Percentiles rank a stretch among this genome's conserved stretches.
Conservation (phyloP, 2,329 filamentous ascomycete species). For the Onygenales sp. region DNA sequence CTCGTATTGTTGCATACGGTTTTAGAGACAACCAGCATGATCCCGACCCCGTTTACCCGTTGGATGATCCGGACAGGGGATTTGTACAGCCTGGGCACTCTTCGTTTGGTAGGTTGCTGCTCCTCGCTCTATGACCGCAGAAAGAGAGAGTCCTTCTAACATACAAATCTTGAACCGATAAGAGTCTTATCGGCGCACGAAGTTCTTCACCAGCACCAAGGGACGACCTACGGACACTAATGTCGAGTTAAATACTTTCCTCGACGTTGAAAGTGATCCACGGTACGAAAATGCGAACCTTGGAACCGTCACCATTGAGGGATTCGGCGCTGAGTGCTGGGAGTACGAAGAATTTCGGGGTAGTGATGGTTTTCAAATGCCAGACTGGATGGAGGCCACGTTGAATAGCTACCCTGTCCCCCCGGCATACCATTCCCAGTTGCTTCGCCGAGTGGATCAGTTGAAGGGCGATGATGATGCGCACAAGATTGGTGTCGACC, state of each 20-base stretch:
- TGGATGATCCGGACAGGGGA: not conserved
- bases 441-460: too few species aligned
- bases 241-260: not conserved
- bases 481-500: too few species aligned
- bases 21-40: too few species aligned
- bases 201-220: not conserved
- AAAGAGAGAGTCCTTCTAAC: not conserved
- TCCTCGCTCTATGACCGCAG: not conserved
- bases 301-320: not conserved
- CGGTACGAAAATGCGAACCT: not conserved
- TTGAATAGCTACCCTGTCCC: too few species aligned
- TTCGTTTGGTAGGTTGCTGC: not conserved
- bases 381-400: too few species aligned
- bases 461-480: too few species aligned
- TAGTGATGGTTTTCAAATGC: too few species aligned
- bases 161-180: not conserved
- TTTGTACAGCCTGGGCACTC: not conserved
- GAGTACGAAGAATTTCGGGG: not conserved
- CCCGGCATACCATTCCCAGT: too few species aligned
- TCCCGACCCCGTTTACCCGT: too few species aligned
- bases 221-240: too few species aligned
- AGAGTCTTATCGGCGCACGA: not conserved
- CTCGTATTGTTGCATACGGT: too few species aligned
- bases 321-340: not conserved
- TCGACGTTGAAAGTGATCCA: not conserved